Base-by-base conservation (phyloP, 768 basidiomycete genomes). In the Fomitopsis serialis region DNA sequence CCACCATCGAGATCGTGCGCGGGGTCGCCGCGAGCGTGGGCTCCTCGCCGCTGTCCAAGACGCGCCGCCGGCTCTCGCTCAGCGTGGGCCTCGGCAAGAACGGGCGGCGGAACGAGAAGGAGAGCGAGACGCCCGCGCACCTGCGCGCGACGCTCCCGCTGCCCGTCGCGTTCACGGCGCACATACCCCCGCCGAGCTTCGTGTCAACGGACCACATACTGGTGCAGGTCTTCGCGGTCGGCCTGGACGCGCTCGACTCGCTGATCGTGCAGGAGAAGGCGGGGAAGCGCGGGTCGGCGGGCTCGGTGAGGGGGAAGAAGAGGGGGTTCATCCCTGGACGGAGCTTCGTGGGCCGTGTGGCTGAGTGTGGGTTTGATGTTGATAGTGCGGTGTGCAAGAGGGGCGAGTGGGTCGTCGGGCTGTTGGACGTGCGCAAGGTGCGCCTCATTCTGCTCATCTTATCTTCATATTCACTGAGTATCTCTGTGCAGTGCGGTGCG, bases 191-290 rank as follows among this genome's bases (percentile, higher is more conserved):
- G 12, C 94, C 94, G 0, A 73, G 73, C 12, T 84, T 85, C 61
- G 82, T 95, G 10, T 80, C 84, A 0, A 74, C 80, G 44, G 74
- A 76, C 24, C 77, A 87, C 52, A 79, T 94, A 15, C 74, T 97
- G 22, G 83, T 97, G 6, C 92, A 94, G 65, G 88, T 97, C 3
- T 92, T 88, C 77, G 90, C 87, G n/a, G 90, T 92, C 1, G 92
- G 83, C 2, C 68, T 96, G 42, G 92, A 96, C 60, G 75, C 77
- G 13, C 71, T 86, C 6, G 94, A 96, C 70, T 77, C 74, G 6
- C 74, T 80, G 50, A 73, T 92, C 54, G 79, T 90, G 11, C 78
- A 79, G 7, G 78, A 81, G 35, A 68, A 63, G 52, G 60, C 61
- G 7, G 62, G 57, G 51, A 42, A 60, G 54, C 59, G 58, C 19